These are phyloP conservation scores for Aspergillus sp. DNA, from an alignment of 2,329 filamentous ascomycete species.

Conservation along the genomic window DNA sequence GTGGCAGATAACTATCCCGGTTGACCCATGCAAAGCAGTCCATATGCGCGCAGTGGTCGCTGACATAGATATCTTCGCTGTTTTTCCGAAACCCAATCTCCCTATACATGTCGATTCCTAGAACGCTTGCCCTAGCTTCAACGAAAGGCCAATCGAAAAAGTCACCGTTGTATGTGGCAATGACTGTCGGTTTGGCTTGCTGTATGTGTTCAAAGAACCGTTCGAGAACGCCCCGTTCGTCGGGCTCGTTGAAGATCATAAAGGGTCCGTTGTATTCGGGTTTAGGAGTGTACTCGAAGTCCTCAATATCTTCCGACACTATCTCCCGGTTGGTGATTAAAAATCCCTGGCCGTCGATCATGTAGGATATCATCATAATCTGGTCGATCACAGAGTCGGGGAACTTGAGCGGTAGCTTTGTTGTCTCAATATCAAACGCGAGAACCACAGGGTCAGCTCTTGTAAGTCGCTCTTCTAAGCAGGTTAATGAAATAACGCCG, in stretches of 20 bases:
- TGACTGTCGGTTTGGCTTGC: slow-evolving; percentile 89
- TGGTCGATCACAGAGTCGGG: slow-evolving; percentile 93
- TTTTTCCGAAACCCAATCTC: slow-evolving; percentile 98
- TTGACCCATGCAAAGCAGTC: slow-evolving; percentile 99
- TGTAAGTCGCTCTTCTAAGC: slow-evolving; percentile 81
- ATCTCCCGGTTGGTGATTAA: slow-evolving; percentile 97
- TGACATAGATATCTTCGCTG: slow-evolving; percentile 93
- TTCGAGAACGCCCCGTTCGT: slow-evolving; percentile 84
- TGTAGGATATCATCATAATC: slow-evolving; percentile 99
- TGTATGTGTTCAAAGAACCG: slow-evolving; percentile 96
- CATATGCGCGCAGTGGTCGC: slow-evolving; percentile 95
- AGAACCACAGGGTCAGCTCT: slow-evolving; percentile 96
- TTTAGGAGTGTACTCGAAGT: slow-evolving; percentile 98
- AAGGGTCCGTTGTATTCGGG: slow-evolving; percentile 94
- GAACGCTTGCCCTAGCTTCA: slow-evolving; percentile 85
- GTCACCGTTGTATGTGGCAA: slow-evolving; percentile 99
- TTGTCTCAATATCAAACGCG: slow-evolving; percentile 99
- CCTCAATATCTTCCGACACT: slow-evolving; percentile 92
- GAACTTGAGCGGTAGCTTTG: slow-evolving; percentile 93
- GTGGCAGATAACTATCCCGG: slow-evolving; percentile 94
- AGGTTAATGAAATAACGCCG: slow-evolving; percentile 76
- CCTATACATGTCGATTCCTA: slow-evolving; percentile 98
- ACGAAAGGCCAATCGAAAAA: slow-evolving; percentile 99
- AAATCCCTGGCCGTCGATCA: slow-evolving; percentile 98
- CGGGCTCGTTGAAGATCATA: slow-evolving; percentile 96